These are phyloP conservation scores for Lasiodiplodia theobromae DNA, from an alignment of 2,329 filamentous ascomycete genomes.

Conservation along the genomic window DNA sequence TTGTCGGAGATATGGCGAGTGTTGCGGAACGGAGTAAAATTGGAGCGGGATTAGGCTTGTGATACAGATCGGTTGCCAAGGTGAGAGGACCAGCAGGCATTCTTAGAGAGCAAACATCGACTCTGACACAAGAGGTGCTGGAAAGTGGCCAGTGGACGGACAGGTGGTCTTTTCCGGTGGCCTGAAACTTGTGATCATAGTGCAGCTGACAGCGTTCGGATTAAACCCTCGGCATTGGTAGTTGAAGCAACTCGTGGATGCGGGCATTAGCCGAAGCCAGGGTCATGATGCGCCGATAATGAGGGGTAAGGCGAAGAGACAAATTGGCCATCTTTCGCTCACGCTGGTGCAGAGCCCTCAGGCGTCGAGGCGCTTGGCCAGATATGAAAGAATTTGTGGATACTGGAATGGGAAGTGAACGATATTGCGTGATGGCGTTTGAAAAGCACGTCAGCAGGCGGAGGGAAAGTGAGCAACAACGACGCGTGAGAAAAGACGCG, in stretches of 20 bases:
- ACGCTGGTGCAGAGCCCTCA: not conserved
- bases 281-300: not conserved
- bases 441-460: slow-evolving; percentile 12
- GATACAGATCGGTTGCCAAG: too few relatives aligned
- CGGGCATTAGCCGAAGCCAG: not conserved
- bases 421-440: slow-evolving; percentile 19
- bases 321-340: not conserved
- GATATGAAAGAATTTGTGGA: not conserved
- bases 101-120: not conserved
- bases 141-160: not conserved
- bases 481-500: slow-evolving; percentile 4
- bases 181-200: not conserved
- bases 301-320: not conserved
- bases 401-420: not conserved
- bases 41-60: too few relatives aligned
- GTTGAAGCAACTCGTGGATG: not conserved
- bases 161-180: too few relatives aligned
- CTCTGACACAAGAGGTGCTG: not conserved
- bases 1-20: too few relatives aligned
- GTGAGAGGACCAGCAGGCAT: not conserved
- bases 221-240: not conserved
- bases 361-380: not conserved
- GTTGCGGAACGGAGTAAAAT: too few relatives aligned
- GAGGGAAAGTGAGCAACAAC: not conserved
- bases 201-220: not conserved